Evolutionary conservation across 1,284 basidiomycete genomes (phyloP).

Genomic region (Ustilago nuda): DNA sequence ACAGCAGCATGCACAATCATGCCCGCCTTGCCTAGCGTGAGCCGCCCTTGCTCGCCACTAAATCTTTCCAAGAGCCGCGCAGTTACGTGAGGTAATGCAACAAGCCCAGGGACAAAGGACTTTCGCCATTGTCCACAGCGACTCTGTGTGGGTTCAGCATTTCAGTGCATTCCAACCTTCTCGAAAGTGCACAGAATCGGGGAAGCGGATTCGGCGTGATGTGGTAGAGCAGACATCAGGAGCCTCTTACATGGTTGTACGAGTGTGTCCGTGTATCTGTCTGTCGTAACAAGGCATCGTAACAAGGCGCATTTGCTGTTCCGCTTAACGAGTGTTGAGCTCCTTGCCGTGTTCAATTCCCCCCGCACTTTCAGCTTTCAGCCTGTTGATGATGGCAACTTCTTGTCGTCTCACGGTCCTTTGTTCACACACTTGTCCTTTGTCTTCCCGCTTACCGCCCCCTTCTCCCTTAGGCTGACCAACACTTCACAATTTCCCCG

Average conservation of each 20-base stretch:
- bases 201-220: background rate
- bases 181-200: too few relatives aligned
- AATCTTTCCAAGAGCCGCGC: background rate
- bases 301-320: background rate
- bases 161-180: too few relatives aligned
- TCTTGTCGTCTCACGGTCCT: slow-evolving; percentile 4
- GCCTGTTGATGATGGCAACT: background rate
- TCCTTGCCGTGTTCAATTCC: background rate
- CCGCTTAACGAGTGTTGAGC: background rate
- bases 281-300: background rate
- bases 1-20: background rate
- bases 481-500: background rate
- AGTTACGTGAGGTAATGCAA: background rate
- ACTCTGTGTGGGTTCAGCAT: too few relatives aligned
- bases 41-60: background rate
- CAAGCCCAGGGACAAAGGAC: background rate
- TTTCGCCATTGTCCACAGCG: too few relatives aligned
- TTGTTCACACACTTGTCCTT: background rate
- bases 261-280: background rate
- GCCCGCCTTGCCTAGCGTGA: background rate
- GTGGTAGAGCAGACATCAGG: background rate
- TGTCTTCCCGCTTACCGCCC: background rate
- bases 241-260: background rate
- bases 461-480: background rate
- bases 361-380: slow-evolving; percentile 6